phyloP scores from a whole-genome alignment of 306 rosid species.

The Cyamopsis tetragonoloba region DNA sequence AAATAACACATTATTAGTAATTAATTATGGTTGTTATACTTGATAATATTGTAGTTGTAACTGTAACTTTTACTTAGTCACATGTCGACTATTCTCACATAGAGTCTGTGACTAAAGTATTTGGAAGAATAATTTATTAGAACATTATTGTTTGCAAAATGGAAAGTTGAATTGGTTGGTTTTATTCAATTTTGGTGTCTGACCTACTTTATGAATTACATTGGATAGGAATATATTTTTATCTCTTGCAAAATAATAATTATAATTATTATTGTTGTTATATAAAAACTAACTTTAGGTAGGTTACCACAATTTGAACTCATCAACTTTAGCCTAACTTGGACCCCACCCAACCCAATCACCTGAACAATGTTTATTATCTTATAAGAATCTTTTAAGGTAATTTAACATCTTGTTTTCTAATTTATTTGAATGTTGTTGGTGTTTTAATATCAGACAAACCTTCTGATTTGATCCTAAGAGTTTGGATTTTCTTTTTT shows the following conservation, averaged over 20 bases:
- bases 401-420: background rate
- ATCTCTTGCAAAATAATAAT: background rate
- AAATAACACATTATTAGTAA: background rate
- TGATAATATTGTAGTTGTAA: too few species aligned
- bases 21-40: background rate
- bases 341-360: slow-evolving; percentile 11
- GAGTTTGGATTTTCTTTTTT: background rate
- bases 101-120: background rate
- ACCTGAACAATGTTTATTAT: background rate
- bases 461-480: slow-evolving; percentile 11
- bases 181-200: background rate
- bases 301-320: slow-evolving; percentile 14
- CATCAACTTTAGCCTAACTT: background rate
- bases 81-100: too few species aligned
- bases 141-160: background rate
- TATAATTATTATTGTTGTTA: too few species aligned
- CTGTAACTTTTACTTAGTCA: too few species aligned
- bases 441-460: background rate
- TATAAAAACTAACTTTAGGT: background rate
- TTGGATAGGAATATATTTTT: background rate
- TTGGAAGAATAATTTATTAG: too few species aligned
- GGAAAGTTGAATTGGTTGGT: background rate
- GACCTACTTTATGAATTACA: background rate
- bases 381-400: too few species aligned
- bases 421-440: background rate